These are phyloP conservation scores for Fusarium solani-melongenae DNA, from an alignment of 2,329 filamentous ascomycete genomes.

Conservation along the genomic window DNA sequence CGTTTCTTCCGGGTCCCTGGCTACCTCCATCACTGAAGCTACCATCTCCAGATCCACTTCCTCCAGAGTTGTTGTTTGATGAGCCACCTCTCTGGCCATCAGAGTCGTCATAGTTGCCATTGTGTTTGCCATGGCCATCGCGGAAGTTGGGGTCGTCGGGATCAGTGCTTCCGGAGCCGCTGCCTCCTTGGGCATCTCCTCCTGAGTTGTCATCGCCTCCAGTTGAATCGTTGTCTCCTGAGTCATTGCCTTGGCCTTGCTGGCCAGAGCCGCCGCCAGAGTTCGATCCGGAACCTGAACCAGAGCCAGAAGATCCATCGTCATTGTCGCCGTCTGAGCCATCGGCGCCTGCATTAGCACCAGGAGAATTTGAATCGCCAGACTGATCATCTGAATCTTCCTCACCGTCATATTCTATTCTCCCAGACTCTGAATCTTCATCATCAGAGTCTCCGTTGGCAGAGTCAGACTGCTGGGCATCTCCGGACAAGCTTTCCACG, in stretches of 20 bases:
- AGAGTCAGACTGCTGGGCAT: not conserved
- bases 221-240: not conserved
- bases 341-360: not conserved
- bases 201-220: not conserved
- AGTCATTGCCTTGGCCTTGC: conserved; percentile 1
- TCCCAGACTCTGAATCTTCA: not conserved
- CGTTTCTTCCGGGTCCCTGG: not conserved
- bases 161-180: not conserved
- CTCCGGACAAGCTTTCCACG: not conserved
- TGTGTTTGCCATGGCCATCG: not conserved
- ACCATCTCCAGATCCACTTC: not conserved
- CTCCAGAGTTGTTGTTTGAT: not conserved
- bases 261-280: not conserved
- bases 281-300: not conserved
- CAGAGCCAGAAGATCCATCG: not conserved
- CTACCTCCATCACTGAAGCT: not conserved
- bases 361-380: not conserved
- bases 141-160: not conserved
- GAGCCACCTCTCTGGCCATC: not conserved
- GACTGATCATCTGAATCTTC: not conserved
- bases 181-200: not conserved
- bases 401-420: not conserved
- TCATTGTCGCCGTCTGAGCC: not conserved
- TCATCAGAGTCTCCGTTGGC: not conserved
- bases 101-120: not conserved